These are phyloP conservation scores for Globisporangium perplexum DNA, from an alignment of 352 stramenopile genomes.

Conservation along the genomic window DNA sequence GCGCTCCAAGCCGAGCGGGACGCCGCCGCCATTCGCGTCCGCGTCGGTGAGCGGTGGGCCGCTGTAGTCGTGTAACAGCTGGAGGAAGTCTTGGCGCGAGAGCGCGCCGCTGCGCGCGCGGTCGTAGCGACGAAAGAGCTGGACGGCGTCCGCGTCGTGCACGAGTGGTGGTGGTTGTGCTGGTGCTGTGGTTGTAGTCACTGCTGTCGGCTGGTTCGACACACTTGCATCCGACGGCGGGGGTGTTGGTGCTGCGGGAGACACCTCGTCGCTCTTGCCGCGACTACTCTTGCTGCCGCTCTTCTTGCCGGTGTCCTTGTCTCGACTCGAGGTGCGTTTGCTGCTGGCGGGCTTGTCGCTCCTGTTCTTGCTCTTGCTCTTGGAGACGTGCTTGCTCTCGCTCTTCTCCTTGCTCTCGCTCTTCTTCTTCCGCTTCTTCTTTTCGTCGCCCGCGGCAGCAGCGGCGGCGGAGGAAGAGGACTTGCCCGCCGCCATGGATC, in stretches of 20 bases:
- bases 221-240: too few species aligned
- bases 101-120: slow-evolving; percentile 41
- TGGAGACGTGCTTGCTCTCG: not conserved
- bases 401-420: not conserved
- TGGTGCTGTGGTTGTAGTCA: slow-evolving; percentile 9
- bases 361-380: not conserved
- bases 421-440: not conserved
- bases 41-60: slow-evolving; percentile 51
- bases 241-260: not conserved
- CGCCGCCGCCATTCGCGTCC: slow-evolving; percentile 21
- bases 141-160: slow-evolving; percentile 61
- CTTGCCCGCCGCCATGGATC: too few species aligned
- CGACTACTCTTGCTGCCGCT: not conserved
- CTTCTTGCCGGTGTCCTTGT: not conserved
- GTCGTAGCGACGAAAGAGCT: slow-evolving; percentile 80
- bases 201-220: slow-evolving; percentile 21
- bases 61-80: slow-evolving; percentile 60
- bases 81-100: slow-evolving; percentile 59
- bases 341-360: not conserved
- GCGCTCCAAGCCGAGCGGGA: slow-evolving; percentile 57
- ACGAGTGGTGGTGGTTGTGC: slow-evolving; percentile 1
- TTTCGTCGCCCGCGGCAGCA: not conserved
- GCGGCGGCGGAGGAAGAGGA: too few species aligned
- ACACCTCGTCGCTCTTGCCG: not conserved
- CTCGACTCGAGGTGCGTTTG: not conserved